phyloP scores from a whole-genome alignment of 2,329 filamentous ascomycete genomes.

The Huntiella abstrusa region DNA sequence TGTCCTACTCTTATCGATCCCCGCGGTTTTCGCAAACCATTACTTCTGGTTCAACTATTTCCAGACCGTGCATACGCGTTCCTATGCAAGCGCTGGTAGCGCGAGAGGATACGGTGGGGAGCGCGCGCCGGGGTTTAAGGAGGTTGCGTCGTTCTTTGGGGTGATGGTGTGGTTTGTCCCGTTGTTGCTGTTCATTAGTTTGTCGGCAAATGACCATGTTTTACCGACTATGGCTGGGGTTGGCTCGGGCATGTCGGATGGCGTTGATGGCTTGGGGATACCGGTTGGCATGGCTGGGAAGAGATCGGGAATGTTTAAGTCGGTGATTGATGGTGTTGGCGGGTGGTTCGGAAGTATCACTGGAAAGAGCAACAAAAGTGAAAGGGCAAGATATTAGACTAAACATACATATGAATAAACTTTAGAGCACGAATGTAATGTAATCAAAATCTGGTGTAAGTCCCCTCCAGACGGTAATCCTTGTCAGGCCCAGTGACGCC shows the following conservation, averaged over 20 bases:
- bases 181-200: conserved; percentile 82
- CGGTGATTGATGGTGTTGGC: conserved; percentile 32
- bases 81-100: conserved; percentile 19
- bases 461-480: conserved; percentile 44
- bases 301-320: conserved; percentile 48
- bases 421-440: neutral
- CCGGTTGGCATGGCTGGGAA: conserved; percentile 14
- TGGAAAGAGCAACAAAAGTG: neutral
- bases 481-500: conserved; percentile 54
- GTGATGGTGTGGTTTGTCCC: conserved; percentile 93
- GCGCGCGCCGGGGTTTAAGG: conserved; percentile 59
- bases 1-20: conserved; percentile 59
- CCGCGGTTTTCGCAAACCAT: conserved; percentile 74
- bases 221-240: conserved; percentile 75
- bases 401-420: neutral
- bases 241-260: conserved; percentile 22
- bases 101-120: conserved; percentile 39
- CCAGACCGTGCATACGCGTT: conserved; percentile 35
- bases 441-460: conserved; percentile 24
- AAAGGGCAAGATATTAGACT: neutral
- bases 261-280: neutral
- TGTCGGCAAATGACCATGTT: conserved; percentile 89
- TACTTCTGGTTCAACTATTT: conserved; percentile 95
- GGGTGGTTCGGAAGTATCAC: neutral
- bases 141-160: conserved; percentile 91